Base-by-base conservation (phyloP, 495 filamentous ascomycete species). In the Penicillium paradoxum region DNA sequence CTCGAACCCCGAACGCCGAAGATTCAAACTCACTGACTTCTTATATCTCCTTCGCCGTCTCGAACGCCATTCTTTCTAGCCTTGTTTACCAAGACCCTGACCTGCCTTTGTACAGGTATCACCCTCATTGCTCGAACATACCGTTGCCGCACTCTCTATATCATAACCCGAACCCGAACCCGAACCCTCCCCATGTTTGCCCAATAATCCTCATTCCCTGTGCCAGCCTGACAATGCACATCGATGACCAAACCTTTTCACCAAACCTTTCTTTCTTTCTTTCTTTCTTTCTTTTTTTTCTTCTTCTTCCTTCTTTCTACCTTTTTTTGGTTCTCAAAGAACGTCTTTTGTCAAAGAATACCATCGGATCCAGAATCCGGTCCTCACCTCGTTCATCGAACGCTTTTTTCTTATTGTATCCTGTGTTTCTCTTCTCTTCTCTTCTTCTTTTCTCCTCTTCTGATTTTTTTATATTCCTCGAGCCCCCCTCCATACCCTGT, bases 401-500 rank as follows among this genome's bases (percentile, higher is more conserved):
- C 48, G 17, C 47, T 47, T 52, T 49, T 38, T 52, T 52, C 52
- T 54, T 49, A 37, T 48, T 49, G 30, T 45, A 17, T 21, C 41
- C 18, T 40, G 14, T 7, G 13, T 44, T 45, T 53, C 18, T 53
- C 53, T 51, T 57, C 42, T 37, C 63, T 25, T 34, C 64, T 21
- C 58, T 39, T 52, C 37, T 9, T 47, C 22, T 53, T 46, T 43
- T 30, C 17, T 53, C 24, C 17, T 53, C 24, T 32, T n/a, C 13
- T 49, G 17, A 29, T 47, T 37, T 39, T 44, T 43, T 36, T 45
- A 11, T 19, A 41, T 27, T 7, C 33, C 33, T 30, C 29, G 29
- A 41, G 33, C 30, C 34, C 36, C 55, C 17, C 45, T 42, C 49
- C 63, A 65, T 65, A 65, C 63, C 59, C 63, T 65, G 63, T 65